Base-by-base conservation (phyloP, 106 monocot species). In the Acorus gramineus region DNA sequence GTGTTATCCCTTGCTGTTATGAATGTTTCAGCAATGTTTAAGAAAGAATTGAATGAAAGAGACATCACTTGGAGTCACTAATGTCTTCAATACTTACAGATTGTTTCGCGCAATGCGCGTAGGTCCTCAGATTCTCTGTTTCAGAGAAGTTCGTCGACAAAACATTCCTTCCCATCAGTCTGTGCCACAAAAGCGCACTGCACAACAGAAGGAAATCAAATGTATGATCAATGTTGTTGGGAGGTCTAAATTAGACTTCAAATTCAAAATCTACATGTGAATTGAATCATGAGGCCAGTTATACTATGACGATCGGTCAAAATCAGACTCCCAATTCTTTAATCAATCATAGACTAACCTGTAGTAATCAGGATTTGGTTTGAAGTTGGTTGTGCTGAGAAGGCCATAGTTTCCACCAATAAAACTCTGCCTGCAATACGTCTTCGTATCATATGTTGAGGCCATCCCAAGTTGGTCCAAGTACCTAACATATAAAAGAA, bases 111-210 rank as follows among this genome's bases (percentile, higher is more conserved):
- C 96, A 96, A 28, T 96, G 96, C 4, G 87, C 79, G 43, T 96
- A 96, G 55, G 85, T 79, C 47, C 96, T 62, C 14, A 83, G 78
- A 50, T 81, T 91, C 51, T 77, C 81, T 55, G 82, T 76, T 46
- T 81, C 91, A 0, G 66, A 85, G 77, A 96, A 91, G 9, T 72
- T 77, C 49, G 83, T 73, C 7, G 77, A 60, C 11, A 96, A 74
- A 54, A 80, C 87, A 2, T 70, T 85, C 44, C 51, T 74, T 9
- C 91, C 90, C 96, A 96, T 96, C 45, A 96, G 60, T 45, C 82
- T 80, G 79, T 91, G 96, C 96, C 96, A 96, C 6, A 93, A 66
- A 56, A 93, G 83, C 63, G 93, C 93, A 70, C 93, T 93, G 80
- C 61, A 80, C 2, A 8, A 12, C 50, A 11, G 59, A n/a, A 50